A percentile compares a stretch with the other conserved stretches of the same genome.
Conservation (phyloP, 2,329 filamentous ascomycete genomes). For the Xylariaceae sp. region DNA sequence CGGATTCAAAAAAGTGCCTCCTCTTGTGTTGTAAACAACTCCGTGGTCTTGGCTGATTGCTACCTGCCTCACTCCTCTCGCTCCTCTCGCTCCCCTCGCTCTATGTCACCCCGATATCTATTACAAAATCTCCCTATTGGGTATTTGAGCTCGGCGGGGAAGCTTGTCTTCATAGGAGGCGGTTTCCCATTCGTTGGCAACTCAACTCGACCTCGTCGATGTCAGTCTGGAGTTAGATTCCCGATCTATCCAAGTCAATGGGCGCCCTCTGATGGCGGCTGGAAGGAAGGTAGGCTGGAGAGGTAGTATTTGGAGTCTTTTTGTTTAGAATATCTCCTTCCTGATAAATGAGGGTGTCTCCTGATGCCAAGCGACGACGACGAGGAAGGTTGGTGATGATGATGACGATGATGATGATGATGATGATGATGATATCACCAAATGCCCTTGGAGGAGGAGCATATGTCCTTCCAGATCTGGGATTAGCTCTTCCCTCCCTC, state of each 20-base stretch:
- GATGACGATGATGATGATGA: too few relatives aligned
- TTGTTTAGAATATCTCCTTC: background rate
- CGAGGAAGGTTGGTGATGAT: too few relatives aligned
- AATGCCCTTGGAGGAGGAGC: background rate
- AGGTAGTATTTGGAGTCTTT: slow-evolving; percentile 3
- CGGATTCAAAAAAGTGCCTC: background rate
- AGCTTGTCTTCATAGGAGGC: background rate
- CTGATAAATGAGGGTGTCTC: background rate
- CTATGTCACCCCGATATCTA: background rate
- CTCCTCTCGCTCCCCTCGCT: background rate
- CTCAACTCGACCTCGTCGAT: slow-evolving; percentile 8
- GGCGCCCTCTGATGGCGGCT: background rate
- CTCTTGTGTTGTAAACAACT: background rate
- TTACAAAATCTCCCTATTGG: background rate
- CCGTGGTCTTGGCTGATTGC: background rate
- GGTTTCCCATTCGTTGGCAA: background rate
- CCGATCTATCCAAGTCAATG: background rate
- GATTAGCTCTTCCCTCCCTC: slow-evolving; percentile 7
- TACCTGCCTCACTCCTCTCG: background rate
- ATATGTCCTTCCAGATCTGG: slow-evolving; percentile 14
- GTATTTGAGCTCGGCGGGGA: background rate
- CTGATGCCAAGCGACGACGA: slow-evolving; percentile 22
- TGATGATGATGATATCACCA: background rate
- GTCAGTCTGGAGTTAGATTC: too few relatives aligned
- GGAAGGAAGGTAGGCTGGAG: slow-evolving; percentile 7